Percentiles rank a stretch among this genome's conserved stretches.
Conservation (phyloP, 2,329 filamentous ascomycete genomes). For the Calonectria crousiana region DNA sequence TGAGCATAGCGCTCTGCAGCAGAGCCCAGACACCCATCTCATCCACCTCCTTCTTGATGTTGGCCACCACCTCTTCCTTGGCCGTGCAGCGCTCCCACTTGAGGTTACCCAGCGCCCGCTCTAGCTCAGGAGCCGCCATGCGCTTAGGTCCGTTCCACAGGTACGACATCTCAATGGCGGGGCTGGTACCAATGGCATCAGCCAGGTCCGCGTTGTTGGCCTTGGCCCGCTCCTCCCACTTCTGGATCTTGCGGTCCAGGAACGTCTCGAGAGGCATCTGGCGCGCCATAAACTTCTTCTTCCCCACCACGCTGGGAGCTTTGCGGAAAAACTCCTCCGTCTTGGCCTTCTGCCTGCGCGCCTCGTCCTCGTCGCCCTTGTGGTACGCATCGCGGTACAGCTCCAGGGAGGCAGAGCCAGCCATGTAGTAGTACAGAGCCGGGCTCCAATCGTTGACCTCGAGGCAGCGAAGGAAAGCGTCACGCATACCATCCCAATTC, state of each 20-base stretch:
- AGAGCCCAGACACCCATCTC: constrained; percentile 76
- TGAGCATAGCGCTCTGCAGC: constrained; percentile 73
- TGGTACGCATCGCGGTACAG: constrained; percentile 76
- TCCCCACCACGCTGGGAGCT: constrained; percentile 80
- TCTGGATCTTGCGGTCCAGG: constrained; percentile 83
- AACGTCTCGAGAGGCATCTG: constrained; percentile 93
- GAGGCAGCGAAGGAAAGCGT: constrained; percentile 79
- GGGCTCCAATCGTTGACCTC: constrained; percentile 93
- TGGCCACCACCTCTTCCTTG: constrained; percentile 53
- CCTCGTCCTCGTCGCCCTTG: constrained; percentile 55
- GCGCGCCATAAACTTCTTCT: constrained; percentile 89
- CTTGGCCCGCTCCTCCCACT: constrained; percentile 86
- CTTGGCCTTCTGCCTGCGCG: constrained; percentile 68
- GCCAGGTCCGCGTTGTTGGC: constrained; percentile 75
- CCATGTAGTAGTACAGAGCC: constrained; percentile 89
- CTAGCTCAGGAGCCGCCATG: constrained; percentile 76
- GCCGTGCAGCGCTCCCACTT: constrained; percentile 73
- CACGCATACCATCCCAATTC: constrained; percentile 79
- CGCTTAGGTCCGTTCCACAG: constrained; percentile 92
- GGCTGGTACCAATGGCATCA: constrained; percentile 85
- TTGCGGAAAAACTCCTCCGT: constrained; percentile 79
- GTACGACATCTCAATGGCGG: constrained; percentile 91
- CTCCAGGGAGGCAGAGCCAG: constrained; percentile 82
- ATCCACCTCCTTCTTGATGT: constrained; percentile 66
- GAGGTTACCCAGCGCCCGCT: constrained; percentile 72